Percentiles rank a stretch among this genome's conserved stretches.
phyloP scores from a whole-genome alignment of 176 grass and related monocot species.

The Rhynchospora tenuis region DNA sequence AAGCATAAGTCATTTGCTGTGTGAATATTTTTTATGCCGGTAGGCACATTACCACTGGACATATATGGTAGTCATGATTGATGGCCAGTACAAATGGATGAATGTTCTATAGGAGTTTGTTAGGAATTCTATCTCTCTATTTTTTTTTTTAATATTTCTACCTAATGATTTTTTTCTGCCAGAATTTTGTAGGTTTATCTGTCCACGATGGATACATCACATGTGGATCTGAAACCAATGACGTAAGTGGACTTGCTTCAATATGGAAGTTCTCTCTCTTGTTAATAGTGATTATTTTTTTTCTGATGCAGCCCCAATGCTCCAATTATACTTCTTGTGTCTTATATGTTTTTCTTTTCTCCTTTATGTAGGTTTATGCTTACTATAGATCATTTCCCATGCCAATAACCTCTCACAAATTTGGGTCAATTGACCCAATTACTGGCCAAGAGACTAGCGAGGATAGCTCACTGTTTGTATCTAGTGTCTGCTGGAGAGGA shows the following conservation, averaged over 20 bases:
- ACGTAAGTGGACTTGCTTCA: constrained; percentile 57
- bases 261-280: constrained; percentile 5
- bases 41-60: neutral
- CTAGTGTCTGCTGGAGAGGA: constrained; percentile 87
- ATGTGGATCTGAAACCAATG: constrained; percentile 93
- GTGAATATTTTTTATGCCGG: neutral
- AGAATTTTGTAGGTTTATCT: constrained; percentile 99
- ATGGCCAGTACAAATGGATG: neutral
- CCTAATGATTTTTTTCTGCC: constrained; percentile 31
- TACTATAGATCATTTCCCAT: constrained; percentile 93
- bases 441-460: constrained; percentile 82
- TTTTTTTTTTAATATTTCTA: neutral
- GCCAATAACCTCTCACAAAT: constrained; percentile 93
- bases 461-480: constrained; percentile 78
- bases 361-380: constrained; percentile 72
- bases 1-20: neutral
- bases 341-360: neutral
- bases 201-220: constrained; percentile 87
- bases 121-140: neutral
- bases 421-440: constrained; percentile 78
- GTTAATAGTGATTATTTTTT: neutral
- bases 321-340: neutral
- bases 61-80: neutral
- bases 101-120: neutral
- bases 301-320: neutral